Base-by-base conservation (phyloP, 2,329 filamentous ascomycete species). In the Paecilomyces formosus region DNA sequence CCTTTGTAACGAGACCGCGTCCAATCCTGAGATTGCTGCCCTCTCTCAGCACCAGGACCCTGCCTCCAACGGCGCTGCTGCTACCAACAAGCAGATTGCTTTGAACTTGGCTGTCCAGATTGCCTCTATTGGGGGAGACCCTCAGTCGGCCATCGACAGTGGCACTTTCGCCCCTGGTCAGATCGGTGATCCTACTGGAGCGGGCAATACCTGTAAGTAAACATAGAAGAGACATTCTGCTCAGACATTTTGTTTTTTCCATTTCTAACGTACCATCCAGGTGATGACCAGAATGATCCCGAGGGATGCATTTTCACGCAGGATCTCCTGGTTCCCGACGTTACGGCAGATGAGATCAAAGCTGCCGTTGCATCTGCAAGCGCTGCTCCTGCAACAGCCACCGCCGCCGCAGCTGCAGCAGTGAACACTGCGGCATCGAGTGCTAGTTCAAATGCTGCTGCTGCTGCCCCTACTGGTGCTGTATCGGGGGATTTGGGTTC, bases 11-110 rank as follows among this genome's bases (percentile, higher is more conserved):
- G 84, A 80, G 63, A 53, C 72, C 49, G 83, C 86, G 15, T 76
- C 78, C 59, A 89, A 89, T 73, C 80, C 85, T 2, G 85, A 88
- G 74, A 87, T 89, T 65, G 81, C 79, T 28, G 84, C 84, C 51
- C 70, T 89, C 60, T 74, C 78, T 57, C 85, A 87, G 72, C 86
- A 88, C 72, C 85, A 89, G 73, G 86, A 89, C 69, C 85, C 86
- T 28, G 86, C 86, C 21, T 83, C 83, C 0, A 68, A 78, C 2
- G 80, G 79, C 50, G 83, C 85, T 12, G 78, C 80, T 13, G 79
- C 70, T 1, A 74, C 77, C 54, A 88, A 88, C 78, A 87, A 86
- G 75, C 75, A 77, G 35, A 82, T 88, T 63, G 80, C 83, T 53
- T 76, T 86, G 6, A 79, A 79, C 52, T 75, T 88, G 3, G 85